Evolutionary conservation across 345 rosid genomes (phyloP).

Genomic region (Rhizophora apiculata): DNA sequence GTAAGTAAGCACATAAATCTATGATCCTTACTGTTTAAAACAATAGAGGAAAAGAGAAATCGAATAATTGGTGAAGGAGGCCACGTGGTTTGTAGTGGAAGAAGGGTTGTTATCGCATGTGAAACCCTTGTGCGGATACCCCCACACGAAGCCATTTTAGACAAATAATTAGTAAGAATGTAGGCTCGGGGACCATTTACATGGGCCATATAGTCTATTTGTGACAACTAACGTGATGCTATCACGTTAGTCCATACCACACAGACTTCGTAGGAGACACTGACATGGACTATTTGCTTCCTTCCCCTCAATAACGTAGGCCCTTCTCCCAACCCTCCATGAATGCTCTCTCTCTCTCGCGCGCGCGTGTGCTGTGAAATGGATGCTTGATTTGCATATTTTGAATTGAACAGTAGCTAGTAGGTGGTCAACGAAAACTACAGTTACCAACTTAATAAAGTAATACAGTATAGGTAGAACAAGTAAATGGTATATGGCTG

Average conservation of each 20-base stretch:
- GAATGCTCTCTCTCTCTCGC: slow-evolving; percentile 15
- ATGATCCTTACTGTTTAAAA: background rate
- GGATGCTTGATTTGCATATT: too few relatives aligned
- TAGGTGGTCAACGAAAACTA: background rate
- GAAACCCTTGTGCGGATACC: slow-evolving; percentile 39
- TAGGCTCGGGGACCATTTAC: slow-evolving; percentile 25
- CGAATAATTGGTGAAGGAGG: slow-evolving; percentile 26
- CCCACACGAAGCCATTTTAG: slow-evolving; percentile 28
- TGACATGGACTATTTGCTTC: slow-evolving; percentile 32
- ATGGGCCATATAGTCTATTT: slow-evolving; percentile 13
- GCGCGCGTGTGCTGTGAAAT: background rate
- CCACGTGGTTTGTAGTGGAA: slow-evolving; percentile 55
- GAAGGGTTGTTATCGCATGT: slow-evolving; percentile 45
- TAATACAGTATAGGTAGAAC: too few relatives aligned
- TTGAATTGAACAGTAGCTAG: too few relatives aligned
- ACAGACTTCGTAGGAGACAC: slow-evolving; percentile 47
- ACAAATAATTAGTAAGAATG: background rate
- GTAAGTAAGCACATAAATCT: background rate
- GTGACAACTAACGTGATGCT: slow-evolving; percentile 51
- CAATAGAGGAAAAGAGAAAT: background rate
- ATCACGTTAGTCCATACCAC: slow-evolving; percentile 51
- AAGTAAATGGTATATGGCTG: too few relatives aligned
- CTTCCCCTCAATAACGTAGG: slow-evolving; percentile 34
- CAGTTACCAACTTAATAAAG: slow-evolving; percentile 2
- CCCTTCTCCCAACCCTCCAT: slow-evolving; percentile 21